These are phyloP conservation scores for Aspergillus sp. DNA, from an alignment of 2,329 filamentous ascomycete genomes.

Conservation along the genomic window DNA sequence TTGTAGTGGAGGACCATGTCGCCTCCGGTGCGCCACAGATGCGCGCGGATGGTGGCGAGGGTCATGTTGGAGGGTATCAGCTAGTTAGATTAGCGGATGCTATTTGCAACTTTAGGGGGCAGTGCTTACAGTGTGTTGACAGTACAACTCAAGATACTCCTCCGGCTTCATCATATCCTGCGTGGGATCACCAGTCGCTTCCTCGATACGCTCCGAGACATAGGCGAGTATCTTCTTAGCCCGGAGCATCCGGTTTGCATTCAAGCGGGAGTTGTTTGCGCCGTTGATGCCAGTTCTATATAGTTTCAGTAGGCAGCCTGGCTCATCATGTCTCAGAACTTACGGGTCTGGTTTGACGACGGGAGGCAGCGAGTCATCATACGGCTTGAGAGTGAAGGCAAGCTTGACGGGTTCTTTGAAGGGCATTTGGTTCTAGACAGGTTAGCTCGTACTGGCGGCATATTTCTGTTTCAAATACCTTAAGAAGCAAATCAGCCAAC, in stretches of 20 bases:
- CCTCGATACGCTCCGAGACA: conserved; percentile 87
- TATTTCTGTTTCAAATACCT: conserved; percentile 49
- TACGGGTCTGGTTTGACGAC: conserved; percentile 74
- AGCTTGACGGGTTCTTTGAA: conserved; percentile 93
- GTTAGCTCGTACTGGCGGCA: conserved; percentile 9
- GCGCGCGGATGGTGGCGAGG: conserved; percentile 86
- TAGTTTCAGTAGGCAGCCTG: not conserved
- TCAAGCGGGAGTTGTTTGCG: conserved; percentile 78
- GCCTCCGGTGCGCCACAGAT: conserved; percentile 93
- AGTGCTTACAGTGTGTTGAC: conserved; percentile 78
- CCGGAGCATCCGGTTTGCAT: conserved; percentile 94
- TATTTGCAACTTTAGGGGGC: not conserved
- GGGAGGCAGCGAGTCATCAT: conserved; percentile 72
- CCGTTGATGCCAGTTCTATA: conserved; percentile 31
- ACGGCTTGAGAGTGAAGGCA: conserved; percentile 88
- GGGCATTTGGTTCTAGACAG: conserved; percentile 71
- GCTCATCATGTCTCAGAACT: conserved; percentile 26
- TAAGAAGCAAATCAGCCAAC: conserved; percentile 84
- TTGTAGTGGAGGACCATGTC: conserved; percentile 93
- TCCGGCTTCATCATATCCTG: conserved; percentile 73
- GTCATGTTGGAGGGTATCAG: conserved; percentile 78
- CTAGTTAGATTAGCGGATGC: conserved; percentile 27
- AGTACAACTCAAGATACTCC: conserved; percentile 93
- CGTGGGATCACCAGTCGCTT: conserved; percentile 62
- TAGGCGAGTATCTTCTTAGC: conserved; percentile 94